Base-by-base conservation (phyloP, 176 grass and related monocot species). In the Leersia perrieri region DNA sequence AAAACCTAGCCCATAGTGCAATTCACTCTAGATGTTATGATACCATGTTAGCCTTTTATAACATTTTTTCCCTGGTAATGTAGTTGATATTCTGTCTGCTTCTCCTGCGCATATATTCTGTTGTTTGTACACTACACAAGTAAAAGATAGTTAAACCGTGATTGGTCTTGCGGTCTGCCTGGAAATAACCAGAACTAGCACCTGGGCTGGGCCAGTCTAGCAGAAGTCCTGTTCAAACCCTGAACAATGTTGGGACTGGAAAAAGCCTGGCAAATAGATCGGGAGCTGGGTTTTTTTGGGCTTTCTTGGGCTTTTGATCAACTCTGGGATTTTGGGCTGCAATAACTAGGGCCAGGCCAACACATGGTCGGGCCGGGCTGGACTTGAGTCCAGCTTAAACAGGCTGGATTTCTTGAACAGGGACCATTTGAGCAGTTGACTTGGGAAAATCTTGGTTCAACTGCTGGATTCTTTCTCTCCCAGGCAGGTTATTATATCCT, bases 1-100 rank as follows among this genome's bases (percentile, higher is more conserved):
- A n/a, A n/a, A n/a, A n/a, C n/a, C n/a, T n/a, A n/a, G n/a, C n/a
- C n/a, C n/a, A n/a, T n/a, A n/a, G n/a, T n/a, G n/a, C n/a, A n/a
- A n/a, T n/a, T n/a, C n/a, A n/a, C n/a, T n/a, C n/a, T n/a, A n/a
- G 16, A 57, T 57, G 53, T 3, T 25, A 58, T 58, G 53, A 6
- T 58, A 29, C 23, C 5, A 23, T 83, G 5, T 4, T 62, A 85
- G 23, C 14, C 18, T 58, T 58, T 68, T 66, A 44, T 60, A n/a
- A 40, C 70, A 57, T 18, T 78, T 60, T 32, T 60, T 15, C 31
- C 23, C 34, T 12, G 40, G 39, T 44, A 79, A 85, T 34, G 77
- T 70, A 39, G 29, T 49, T 81, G 32, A 40, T 78, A 25, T 42
- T 78, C 15, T 69, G 9, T 41, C 2, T 45, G 38, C 10, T 82